These are phyloP conservation scores for Phialophora tarda DNA, from an alignment of 2,329 filamentous ascomycete species.

Conservation along the genomic window DNA sequence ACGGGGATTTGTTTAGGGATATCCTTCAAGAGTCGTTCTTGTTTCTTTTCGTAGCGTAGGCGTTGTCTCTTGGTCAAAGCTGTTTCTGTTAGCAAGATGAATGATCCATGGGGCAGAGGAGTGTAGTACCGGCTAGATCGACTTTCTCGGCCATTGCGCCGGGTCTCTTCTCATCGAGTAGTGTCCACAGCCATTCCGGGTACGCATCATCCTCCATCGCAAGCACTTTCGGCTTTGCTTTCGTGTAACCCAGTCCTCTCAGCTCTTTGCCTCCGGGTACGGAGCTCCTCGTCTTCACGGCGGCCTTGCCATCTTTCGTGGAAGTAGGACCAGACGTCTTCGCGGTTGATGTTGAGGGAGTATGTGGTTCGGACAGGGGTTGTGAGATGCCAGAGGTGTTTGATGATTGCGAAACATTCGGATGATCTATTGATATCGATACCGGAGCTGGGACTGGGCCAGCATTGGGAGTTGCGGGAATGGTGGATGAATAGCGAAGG, in stretches of 20 bases:
- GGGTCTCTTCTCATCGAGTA: conserved; percentile 49
- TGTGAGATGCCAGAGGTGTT: conserved; percentile 50
- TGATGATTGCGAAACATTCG: conserved; percentile 42
- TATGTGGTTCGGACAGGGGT: conserved; percentile 45
- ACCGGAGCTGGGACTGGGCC: conserved; percentile 32
- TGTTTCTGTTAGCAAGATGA: background rate
- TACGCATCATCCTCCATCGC: conserved; percentile 56
- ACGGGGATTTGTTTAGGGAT: conserved; percentile 51
- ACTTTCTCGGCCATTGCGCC: conserved; percentile 45
- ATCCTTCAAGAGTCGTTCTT: conserved; percentile 49
- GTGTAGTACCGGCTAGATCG: conserved; percentile 48
- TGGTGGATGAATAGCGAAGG: conserved; percentile 28
- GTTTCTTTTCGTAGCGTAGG: conserved; percentile 54
- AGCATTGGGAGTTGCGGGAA: conserved; percentile 32
- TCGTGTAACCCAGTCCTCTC: conserved; percentile 53
- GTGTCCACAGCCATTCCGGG: conserved; percentile 55
- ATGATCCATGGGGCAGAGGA: background rate
- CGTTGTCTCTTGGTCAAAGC: conserved; percentile 55
- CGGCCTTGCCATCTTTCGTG: conserved; percentile 41
- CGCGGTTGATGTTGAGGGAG: conserved; percentile 31
- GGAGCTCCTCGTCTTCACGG: conserved; percentile 46
- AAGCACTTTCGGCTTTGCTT: conserved; percentile 53
- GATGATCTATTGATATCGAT: conserved; percentile 24
- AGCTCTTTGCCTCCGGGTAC: conserved; percentile 49
- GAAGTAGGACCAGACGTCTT: conserved; percentile 33